Conservation (phyloP, 768 basidiomycete genomes). For the Chalciporus pseudorubinellus region DNA sequence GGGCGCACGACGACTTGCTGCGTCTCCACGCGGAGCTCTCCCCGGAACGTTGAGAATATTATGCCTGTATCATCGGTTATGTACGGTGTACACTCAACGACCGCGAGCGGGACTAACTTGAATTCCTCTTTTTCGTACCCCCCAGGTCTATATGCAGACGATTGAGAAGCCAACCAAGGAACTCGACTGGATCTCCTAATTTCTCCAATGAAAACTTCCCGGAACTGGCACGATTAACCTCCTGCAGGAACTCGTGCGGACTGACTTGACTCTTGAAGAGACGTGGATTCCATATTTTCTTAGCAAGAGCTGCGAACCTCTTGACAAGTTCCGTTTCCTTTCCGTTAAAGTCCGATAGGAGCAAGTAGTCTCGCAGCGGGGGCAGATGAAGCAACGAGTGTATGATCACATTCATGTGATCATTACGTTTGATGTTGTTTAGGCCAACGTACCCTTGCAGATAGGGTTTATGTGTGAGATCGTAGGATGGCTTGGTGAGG, state of each 20-base stretch:
- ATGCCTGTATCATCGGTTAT: constrained; percentile 54
- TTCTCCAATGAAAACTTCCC: constrained; percentile 92
- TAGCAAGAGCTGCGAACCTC: constrained; percentile 82
- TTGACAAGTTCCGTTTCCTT: constrained; percentile 86
- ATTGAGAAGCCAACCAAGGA: constrained; percentile 93
- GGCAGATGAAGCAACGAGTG: constrained; percentile 90
- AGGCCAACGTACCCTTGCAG: constrained; percentile 92
- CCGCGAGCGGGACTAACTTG: constrained; percentile 56
- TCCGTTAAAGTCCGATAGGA: constrained; percentile 69
- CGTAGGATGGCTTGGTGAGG: constrained; percentile 76
- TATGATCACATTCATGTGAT: constrained; percentile 96
- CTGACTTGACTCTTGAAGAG: constrained; percentile 98
- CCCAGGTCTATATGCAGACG: constrained; percentile 89
- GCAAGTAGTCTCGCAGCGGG: constrained; percentile 83
- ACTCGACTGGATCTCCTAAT: constrained; percentile 96
- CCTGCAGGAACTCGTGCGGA: constrained; percentile 98
- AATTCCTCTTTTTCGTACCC: constrained; percentile 88
- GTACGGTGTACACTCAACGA: constrained; percentile 11
- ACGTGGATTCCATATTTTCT: constrained; percentile 95
- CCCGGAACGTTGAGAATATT: constrained; percentile 92
- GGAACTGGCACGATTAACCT: constrained; percentile 84
- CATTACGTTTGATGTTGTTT: constrained; percentile 97
- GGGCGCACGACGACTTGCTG: constrained; percentile 89
- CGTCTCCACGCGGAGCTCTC: constrained; percentile 87
- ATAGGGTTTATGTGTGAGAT: constrained; percentile 79